Evolutionary conservation across 495 filamentous ascomycete genomes (phyloP).

Genomic region (Penicillium atrosanguineum): DNA sequence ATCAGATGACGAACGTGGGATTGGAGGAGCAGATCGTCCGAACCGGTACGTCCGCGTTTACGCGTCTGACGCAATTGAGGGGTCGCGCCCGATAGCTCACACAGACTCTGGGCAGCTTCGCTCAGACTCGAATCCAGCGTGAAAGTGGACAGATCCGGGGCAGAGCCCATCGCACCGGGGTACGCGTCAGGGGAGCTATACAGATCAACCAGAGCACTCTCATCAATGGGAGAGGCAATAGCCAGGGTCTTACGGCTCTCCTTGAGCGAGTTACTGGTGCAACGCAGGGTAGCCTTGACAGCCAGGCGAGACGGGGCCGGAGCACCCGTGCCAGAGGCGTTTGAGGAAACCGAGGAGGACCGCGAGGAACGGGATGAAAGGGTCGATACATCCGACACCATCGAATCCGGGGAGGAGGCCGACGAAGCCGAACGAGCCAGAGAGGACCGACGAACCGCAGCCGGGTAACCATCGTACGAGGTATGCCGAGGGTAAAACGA

Average conservation of each 20-base stretch:
- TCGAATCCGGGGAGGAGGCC: constrained; percentile 83
- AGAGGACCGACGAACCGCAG: constrained; percentile 66
- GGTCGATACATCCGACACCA: constrained; percentile 78
- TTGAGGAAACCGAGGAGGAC: constrained; percentile 72
- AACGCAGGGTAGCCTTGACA: constrained; percentile 79
- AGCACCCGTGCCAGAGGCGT: constrained; percentile 63
- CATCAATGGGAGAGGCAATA: constrained; percentile 46
- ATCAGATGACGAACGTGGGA: constrained; percentile 67
- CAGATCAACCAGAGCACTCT: constrained; percentile 46
- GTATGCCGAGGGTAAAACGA: constrained; percentile 55
- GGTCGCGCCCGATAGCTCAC: constrained; percentile 55
- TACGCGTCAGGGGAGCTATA: constrained; percentile 63
- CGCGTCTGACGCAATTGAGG: constrained; percentile 35
- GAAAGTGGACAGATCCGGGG: constrained; percentile 51
- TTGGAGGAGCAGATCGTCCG: constrained; percentile 66
- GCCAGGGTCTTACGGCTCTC: constrained; percentile 39
- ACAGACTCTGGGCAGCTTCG: constrained; percentile 66
- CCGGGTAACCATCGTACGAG: constrained; percentile 45
- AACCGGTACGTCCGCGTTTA: constrained; percentile 71
- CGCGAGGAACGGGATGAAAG: constrained; percentile 60
- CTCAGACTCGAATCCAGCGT: constrained; percentile 41
- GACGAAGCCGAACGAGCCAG: constrained; percentile 74
- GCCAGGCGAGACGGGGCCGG: constrained; percentile 65
- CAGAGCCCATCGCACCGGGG: constrained; percentile 46
- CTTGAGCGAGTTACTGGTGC: constrained; percentile 57